Percentiles rank a stretch among this genome's conserved stretches.
phyloP scores from a whole-genome alignment of 2,329 filamentous ascomycete genomes.

The Penicillium carneum region DNA sequence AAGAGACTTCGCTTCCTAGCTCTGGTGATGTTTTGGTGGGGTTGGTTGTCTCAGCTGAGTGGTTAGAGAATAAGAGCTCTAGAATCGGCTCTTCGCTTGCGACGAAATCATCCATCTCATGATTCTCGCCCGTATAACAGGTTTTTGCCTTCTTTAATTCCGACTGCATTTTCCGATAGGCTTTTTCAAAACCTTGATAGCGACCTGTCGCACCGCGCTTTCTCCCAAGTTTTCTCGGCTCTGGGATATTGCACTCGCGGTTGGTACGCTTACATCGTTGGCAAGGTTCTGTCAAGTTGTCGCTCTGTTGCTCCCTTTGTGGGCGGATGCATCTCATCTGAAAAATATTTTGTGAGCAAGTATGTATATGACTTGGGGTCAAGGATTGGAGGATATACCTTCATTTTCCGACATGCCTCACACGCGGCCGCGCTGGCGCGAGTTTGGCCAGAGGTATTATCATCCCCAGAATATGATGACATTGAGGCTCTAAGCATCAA shows the following conservation, averaged over 20 bases:
- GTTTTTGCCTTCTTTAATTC: conserved; percentile 33
- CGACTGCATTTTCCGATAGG: conserved; percentile 37
- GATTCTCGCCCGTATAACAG: not conserved
- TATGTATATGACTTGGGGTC: not conserved
- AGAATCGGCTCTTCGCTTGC: not conserved
- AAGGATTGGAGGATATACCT: conserved; percentile 14
- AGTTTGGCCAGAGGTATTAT: not conserved
- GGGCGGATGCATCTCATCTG: conserved; percentile 41
- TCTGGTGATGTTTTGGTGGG: not conserved
- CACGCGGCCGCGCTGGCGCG: conserved; percentile 29
- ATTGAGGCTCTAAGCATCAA: not conserved
- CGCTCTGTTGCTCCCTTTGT: not conserved
- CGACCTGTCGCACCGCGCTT: conserved; percentile 38
- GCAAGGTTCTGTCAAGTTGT: conserved; percentile 25
- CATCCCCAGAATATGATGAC: not conserved
- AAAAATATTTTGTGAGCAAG: not conserved
- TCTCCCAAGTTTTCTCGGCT: conserved; percentile 37
- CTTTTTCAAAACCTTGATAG: conserved; percentile 42
- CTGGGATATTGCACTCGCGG: conserved; percentile 36
- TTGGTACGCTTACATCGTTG: conserved; percentile 39
- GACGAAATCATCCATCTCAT: conserved; percentile 9
- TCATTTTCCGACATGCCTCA: conserved; percentile 37
- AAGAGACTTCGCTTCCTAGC: not conserved
- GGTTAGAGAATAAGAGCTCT: not conserved
- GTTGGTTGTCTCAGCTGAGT: not conserved